Conservation (phyloP, 495 filamentous ascomycete genomes). For the Xeromyces bisporus region DNA sequence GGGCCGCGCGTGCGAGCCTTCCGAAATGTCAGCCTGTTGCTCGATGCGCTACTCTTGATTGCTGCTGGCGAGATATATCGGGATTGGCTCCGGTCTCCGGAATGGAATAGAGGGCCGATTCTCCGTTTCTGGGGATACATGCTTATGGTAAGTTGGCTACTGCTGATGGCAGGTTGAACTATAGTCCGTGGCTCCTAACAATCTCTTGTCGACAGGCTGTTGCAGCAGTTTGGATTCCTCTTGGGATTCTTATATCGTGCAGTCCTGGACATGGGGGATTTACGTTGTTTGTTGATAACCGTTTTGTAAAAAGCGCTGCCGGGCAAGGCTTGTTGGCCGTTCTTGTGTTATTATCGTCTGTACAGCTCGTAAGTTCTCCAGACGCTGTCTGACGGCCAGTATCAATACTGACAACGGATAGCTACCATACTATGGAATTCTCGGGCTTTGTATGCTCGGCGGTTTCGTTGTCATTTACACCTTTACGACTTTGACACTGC, state of each 20-base stretch:
- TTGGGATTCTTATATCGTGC: constrained; percentile 10
- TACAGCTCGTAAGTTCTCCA: constrained; percentile 23
- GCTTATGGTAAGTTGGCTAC: constrained; percentile 18
- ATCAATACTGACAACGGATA: constrained; percentile 9
- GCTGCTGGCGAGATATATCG: constrained; percentile 15
- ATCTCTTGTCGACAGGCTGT: constrained; percentile 10
- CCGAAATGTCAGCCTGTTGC: constrained; percentile 11
- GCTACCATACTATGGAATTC: constrained; percentile 19
- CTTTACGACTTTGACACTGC: constrained; percentile 10
- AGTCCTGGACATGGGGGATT: constrained; percentile 12
- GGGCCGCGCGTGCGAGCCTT: constrained; percentile 11
- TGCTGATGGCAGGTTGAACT: neutral
- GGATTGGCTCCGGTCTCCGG: constrained; percentile 7
- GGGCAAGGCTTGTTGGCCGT: constrained; percentile 17
- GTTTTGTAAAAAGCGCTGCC: constrained; percentile 20
- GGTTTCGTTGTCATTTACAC: constrained; percentile 20
- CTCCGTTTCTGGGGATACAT: constrained; percentile 18
- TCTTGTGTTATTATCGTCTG: constrained; percentile 17
- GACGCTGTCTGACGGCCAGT: neutral
- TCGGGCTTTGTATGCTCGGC: constrained; percentile 17
- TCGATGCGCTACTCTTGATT: constrained; percentile 23
- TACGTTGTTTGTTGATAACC: constrained; percentile 13
- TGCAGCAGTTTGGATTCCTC: constrained; percentile 16
- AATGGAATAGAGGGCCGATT: constrained; percentile 12
- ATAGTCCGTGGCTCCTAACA: constrained; percentile 2